Evolutionary conservation across 2,329 filamentous ascomycete species (phyloP), one percentile per base, ranked within the genome.

Genomic region (Neophaeococcomyces aloes): DNA sequence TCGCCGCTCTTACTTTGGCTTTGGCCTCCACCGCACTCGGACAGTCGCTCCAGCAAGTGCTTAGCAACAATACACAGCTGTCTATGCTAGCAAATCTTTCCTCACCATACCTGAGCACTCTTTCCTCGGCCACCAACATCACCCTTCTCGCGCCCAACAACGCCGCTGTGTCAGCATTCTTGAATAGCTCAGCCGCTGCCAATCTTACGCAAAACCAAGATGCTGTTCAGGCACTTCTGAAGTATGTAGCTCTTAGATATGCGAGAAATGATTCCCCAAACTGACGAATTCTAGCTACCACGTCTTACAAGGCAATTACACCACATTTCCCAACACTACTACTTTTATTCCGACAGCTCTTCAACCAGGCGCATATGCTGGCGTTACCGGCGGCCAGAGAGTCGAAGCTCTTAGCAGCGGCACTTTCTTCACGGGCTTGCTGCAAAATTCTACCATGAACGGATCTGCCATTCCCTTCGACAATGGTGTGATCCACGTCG

Each of bases 121-220:
- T 76, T 25, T 29, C 37, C 29, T 53, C 51, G 19, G 59, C 66
- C 3, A 52, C 54, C 11, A 75, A 79, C 54, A 64, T 79, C 45
- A 81, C 78, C 5, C 61, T 78, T 29, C 65, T 79, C 4, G 75
- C 76, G 0, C 75, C 75, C 0, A 70, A 64, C 55, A 76, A 79
- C 54, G 55, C 67, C 8, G 75, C 74, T 0, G 63, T 73, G 33
- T 42, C 52, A 17, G 52, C 54, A 10, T 54, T 71, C 31, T 51
- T 67, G 14, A 63, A 65, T 39, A 59, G 56, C 25, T 48, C 54
- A 10, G 51, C 61, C 2, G 59, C 60, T 2, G 52, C 61, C 2
- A 44, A 52, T 8, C 52, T 56, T 3, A 49, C 38, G 10, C 23
- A 33, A 10, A 43, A 45, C 21, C 40, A 49, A 34, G 34, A 23